These are phyloP conservation scores for Penicillium sp. DNA, from an alignment of 2,329 filamentous ascomycete species.

Conservation along the genomic window DNA sequence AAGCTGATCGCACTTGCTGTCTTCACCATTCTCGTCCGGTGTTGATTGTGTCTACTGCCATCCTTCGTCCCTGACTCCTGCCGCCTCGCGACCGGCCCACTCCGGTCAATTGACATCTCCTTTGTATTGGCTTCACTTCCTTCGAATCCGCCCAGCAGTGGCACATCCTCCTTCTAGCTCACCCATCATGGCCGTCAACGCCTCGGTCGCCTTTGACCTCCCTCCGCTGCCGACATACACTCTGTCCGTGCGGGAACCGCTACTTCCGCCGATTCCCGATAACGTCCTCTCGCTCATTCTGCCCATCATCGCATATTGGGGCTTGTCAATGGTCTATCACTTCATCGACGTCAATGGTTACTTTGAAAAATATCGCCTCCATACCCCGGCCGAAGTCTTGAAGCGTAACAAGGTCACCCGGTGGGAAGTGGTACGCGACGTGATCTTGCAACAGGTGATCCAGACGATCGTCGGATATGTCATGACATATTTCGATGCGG, in stretches of 20 bases:
- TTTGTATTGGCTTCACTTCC: background rate
- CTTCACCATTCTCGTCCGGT: background rate
- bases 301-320: slow-evolving; percentile 87
- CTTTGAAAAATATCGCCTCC: slow-evolving; percentile 87
- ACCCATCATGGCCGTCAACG: slow-evolving; percentile 40
- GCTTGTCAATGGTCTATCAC: slow-evolving; percentile 83
- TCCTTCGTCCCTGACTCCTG: background rate
- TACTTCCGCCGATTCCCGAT: slow-evolving; percentile 80
- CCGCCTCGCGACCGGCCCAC: slow-evolving; percentile 1
- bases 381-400: slow-evolving; percentile 88
- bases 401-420: slow-evolving; percentile 85
- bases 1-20: slow-evolving; percentile 3
- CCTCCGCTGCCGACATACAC: slow-evolving; percentile 86
- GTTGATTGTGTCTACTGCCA: background rate
- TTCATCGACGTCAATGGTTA: slow-evolving; percentile 81
- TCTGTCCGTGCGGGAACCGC: slow-evolving; percentile 68
- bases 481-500: slow-evolving; percentile 72
- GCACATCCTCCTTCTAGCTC: slow-evolving; percentile 9
- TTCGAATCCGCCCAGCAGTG: slow-evolving; percentile 2
- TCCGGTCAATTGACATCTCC: background rate
- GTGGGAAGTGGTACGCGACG: slow-evolving; percentile 85
- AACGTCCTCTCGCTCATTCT: slow-evolving; percentile 74
- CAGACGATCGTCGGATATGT: slow-evolving; percentile 73
- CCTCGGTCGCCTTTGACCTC: slow-evolving; percentile 57
- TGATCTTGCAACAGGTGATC: slow-evolving; percentile 87